Evolutionary conservation across 176 grass and related monocot species (phyloP), one percentile per base, ranked within the genome.

Genomic region (Themeda triandra): DNA sequence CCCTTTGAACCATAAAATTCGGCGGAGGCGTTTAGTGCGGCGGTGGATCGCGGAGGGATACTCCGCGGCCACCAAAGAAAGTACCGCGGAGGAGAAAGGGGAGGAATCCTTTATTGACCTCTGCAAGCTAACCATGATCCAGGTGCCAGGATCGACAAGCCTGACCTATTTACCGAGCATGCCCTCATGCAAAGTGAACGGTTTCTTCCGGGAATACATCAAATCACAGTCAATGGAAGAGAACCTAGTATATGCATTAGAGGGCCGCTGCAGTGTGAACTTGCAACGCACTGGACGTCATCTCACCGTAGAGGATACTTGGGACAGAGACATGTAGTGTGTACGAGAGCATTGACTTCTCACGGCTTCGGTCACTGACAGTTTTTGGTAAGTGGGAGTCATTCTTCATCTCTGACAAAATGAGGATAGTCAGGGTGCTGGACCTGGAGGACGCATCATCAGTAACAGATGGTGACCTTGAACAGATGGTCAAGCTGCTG

Each of bases 361-460:
- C 69, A 0, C 72, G 15, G 10, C 56, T 88, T 8, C 21, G 86
- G 14, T 88, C 88, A 0, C 2, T 92, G 1, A 78, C 86, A 0
- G 42, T 75, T 0, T 92, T 68, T 30, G 86, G 85, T 1, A 0
- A 49, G 58, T 62, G 58, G 58, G 3, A 13, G 58, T 13, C 58
- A 13, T 62, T 62, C 41, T 44, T 44, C 18, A 1, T 48, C 30
- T 91, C 71, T 0, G 1, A 53, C 13, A 78, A 46, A 10, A 85
- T 91, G 85, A 85, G 11, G 31, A 6, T 85, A 18, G 12, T 91
- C 2, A 13, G 82, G 29, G 86, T 92, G 4, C 40, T 91, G n/a
- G 86, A 91, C 21, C 29, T 91, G 13, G 81, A 91, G 66, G 71
- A 63, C 1, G 6, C 48, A 13, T 60, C 3, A 1, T 3, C 3